A percentile compares a stretch with the other conserved stretches of the same genome.
These are phyloP conservation scores for Casuarina cunninghamiana DNA, from an alignment of 306 rosid genomes.

Conservation along the genomic window DNA sequence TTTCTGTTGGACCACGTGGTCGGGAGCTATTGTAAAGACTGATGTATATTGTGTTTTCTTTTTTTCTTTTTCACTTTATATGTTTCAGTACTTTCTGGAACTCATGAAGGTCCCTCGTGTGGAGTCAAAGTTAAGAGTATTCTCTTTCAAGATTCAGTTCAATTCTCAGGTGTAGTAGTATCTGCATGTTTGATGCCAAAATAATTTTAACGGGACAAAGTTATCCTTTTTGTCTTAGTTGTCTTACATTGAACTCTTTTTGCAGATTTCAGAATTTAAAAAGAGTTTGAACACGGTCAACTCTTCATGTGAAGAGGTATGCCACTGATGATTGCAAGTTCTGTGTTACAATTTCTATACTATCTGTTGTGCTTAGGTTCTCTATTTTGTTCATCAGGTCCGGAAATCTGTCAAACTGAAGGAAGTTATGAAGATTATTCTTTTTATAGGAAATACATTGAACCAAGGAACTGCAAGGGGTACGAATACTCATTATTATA, in stretches of 20 bases:
- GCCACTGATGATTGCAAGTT: constrained; percentile 24
- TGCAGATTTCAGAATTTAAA: constrained; percentile 83
- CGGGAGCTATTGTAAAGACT: neutral
- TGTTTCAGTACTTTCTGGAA: constrained; percentile 87
- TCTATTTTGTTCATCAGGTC: constrained; percentile 55
- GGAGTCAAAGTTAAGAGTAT: constrained; percentile 92
- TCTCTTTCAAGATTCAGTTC: constrained; percentile 95
- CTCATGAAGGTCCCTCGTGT: constrained; percentile 98
- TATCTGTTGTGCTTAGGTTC: constrained; percentile 33
- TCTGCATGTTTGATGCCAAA: constrained; percentile 27
- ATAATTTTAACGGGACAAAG: neutral
- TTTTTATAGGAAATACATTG: constrained; percentile 84
- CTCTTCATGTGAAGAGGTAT: constrained; percentile 91
- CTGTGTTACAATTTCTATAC: constrained; percentile 16
- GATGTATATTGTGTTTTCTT: neutral
- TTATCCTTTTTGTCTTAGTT: constrained; percentile 20
- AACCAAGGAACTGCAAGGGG: constrained; percentile 99
- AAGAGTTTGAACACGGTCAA: constrained; percentile 75
- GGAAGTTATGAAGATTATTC: constrained; percentile 87
- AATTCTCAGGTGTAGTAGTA: constrained; percentile 76
- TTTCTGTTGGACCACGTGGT: neutral
- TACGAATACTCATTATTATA: constrained; percentile 31
- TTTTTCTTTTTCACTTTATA: constrained; percentile 24
- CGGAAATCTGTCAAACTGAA: constrained; percentile 73
- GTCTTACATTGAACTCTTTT: constrained; percentile 26